phyloP scores from a whole-genome alignment of 345 rosid species.

The Eucalyptus fibrosa region DNA sequence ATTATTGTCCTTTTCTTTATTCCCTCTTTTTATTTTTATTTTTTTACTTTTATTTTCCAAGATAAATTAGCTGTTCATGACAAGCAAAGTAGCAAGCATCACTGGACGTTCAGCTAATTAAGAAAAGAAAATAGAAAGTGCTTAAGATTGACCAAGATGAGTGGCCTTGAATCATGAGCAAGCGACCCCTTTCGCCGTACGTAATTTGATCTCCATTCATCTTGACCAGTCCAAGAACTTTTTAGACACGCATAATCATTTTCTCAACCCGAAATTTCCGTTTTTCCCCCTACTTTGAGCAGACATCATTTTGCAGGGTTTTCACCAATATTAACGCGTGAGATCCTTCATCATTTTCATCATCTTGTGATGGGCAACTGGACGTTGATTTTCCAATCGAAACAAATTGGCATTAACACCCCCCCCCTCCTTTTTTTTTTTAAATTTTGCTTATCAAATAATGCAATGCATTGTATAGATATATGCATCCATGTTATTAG shows the following conservation, averaged over 20 bases:
- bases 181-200: background rate
- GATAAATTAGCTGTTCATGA: background rate
- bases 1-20: background rate
- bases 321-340: background rate
- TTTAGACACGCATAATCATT: background rate
- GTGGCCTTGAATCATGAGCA: background rate
- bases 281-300: background rate
- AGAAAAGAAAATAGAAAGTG: background rate
- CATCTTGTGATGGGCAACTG: background rate
- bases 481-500: background rate
- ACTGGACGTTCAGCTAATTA: background rate
- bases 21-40: too few relatives aligned
- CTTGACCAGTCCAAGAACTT: background rate
- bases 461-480: background rate
- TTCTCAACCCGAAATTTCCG: background rate
- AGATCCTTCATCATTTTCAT: background rate
- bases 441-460: background rate
- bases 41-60: background rate
- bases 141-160: background rate
- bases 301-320: background rate
- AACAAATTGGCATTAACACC: background rate
- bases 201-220: background rate
- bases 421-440: fast-evolving
- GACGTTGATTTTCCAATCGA: background rate
- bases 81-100: background rate